Base-by-base conservation (phyloP, 2,329 filamentous ascomycete species). In the Aureobasidium sp. region DNA sequence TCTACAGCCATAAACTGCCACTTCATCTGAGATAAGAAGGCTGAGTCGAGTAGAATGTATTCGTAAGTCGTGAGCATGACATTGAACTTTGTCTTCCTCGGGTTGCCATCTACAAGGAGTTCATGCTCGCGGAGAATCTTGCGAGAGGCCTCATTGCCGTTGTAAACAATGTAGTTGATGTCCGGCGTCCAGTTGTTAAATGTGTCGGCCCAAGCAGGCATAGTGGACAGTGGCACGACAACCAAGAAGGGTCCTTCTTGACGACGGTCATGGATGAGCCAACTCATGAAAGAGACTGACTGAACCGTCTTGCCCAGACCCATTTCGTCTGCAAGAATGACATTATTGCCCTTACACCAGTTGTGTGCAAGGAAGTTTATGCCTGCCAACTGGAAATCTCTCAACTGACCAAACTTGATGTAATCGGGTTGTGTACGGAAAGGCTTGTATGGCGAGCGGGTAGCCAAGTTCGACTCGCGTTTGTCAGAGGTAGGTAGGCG, bases 311-410 rank as follows among this genome's bases (percentile, higher is more conserved):
- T 99, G 31, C 94, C 94, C 15, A 99, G 82, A 69, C 94, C 94
- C 94, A 99, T 99, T 76, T 99, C 94, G 72, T 99, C 94, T 53
- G 94, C 94, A 59, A 99, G 82, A 68, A 99, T 97, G 70, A 97
- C 94, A 69, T 97, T 99, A 74, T 94, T 94, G 61, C 86, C 87
- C 70, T 89, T 87, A 59, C 89, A 90, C 95, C 95, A 99, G 75
- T 97, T 96, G 75, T 96, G 91, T 49, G 90, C 90, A 65, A 99
- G 80, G 75, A 97, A 99, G 77, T 97, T 97, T 64, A 99, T 79
- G 33, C 95, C 94, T 66, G 88, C 90, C 68, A 97, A 82, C 75
- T 99, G 95, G 72, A 99, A 99, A 66, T 92, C 87, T 67, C 94
- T 87, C 58, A 99, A 83, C 73, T 94, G 85, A 47, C 94, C 94